Evolutionary conservation across 768 basidiomycete genomes (phyloP).

Genomic region (Lactifluus echinatus): DNA sequence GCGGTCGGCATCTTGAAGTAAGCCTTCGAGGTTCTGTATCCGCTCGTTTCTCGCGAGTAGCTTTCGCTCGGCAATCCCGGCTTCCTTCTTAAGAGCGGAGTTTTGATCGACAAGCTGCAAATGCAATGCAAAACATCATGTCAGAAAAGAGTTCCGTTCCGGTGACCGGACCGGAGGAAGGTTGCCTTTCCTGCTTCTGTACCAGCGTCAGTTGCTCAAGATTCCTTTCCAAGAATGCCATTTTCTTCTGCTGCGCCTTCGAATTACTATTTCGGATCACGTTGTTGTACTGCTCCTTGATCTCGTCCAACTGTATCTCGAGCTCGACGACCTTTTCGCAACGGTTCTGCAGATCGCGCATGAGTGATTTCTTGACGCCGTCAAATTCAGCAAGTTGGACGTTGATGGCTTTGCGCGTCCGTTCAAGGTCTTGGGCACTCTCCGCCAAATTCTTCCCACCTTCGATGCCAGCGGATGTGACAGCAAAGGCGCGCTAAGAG

Average conservation of each 20-base stretch:
- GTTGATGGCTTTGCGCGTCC: slow-evolving; percentile 92
- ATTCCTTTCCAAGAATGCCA: slow-evolving; percentile 96
- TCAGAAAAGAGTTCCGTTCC: neutral
- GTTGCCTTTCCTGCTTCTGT: slow-evolving; percentile 78
- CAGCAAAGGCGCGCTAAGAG: slow-evolving; percentile 88
- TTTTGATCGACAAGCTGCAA: slow-evolving; percentile 97
- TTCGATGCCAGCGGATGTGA: slow-evolving; percentile 94
- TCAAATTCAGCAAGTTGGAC: slow-evolving; percentile 99
- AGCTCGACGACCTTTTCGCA: slow-evolving; percentile 99
- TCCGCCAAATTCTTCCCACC: slow-evolving; percentile 96
- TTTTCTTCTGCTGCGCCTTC: slow-evolving; percentile 98
- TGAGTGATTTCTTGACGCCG: slow-evolving; percentile 95
- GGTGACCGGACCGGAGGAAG: neutral
- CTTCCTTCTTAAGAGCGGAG: slow-evolving; percentile 93
- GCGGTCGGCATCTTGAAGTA: slow-evolving; percentile 90
- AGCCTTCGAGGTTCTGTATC: slow-evolving; percentile 90
- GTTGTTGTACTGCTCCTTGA: slow-evolving; percentile 98
- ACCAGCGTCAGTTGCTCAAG: slow-evolving; percentile 90
- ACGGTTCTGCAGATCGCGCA: slow-evolving; percentile 97
- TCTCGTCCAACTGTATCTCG: slow-evolving; percentile 97
- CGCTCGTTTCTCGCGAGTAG: slow-evolving; percentile 93
- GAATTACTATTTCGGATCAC: slow-evolving; percentile 97
- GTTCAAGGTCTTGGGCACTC: slow-evolving; percentile 94
- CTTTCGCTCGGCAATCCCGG: slow-evolving; percentile 94
- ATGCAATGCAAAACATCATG: slow-evolving; percentile 13